These are phyloP conservation scores for Tricholoma furcatifolium DNA, from an alignment of 768 basidiomycete species.

Conservation along the genomic window DNA sequence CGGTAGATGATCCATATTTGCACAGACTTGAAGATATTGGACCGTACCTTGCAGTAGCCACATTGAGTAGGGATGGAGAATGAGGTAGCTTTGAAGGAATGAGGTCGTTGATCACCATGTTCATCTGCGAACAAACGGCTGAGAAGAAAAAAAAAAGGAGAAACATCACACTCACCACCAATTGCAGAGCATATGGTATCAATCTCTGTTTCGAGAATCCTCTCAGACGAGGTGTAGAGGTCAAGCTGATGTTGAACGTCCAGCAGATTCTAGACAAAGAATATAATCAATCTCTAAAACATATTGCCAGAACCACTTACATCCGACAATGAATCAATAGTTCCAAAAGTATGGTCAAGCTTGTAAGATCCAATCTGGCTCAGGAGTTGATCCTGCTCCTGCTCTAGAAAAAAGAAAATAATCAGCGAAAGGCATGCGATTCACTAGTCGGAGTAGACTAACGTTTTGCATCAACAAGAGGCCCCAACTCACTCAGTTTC, in stretches of 20 bases:
- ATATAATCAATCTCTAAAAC: slow-evolving; percentile 19
- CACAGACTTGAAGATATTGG: neutral
- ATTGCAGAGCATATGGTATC: slow-evolving; percentile 58
- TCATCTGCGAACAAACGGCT: slow-evolving; percentile 57
- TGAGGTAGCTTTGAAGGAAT: slow-evolving; percentile 80
- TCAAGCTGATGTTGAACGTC: slow-evolving; percentile 61
- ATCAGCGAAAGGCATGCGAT: slow-evolving; percentile 9
- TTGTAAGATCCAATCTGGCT: slow-evolving; percentile 46
- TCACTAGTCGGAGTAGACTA: slow-evolving; percentile 20
- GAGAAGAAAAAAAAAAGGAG: slow-evolving; percentile 10
- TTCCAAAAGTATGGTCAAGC: slow-evolving; percentile 50
- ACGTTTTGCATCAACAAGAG: slow-evolving; percentile 64
- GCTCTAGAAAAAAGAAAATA: slow-evolving; percentile 33
- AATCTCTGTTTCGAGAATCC: slow-evolving; percentile 63
- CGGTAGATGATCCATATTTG: neutral
- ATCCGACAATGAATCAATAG: slow-evolving; percentile 56
- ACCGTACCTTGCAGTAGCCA: slow-evolving; percentile 72
- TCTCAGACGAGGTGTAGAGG: slow-evolving; percentile 52
- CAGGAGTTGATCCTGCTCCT: slow-evolving; percentile 51
- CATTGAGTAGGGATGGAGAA: slow-evolving; percentile 86
- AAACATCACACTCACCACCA: slow-evolving; percentile 45
- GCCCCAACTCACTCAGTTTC: slow-evolving; percentile 63
- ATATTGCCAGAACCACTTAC: slow-evolving; percentile 33
- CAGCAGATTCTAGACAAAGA: slow-evolving; percentile 51
- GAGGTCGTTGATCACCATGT: slow-evolving; percentile 66